Evolutionary conservation across 2,329 filamentous ascomycete species (phyloP).

Genomic region (Talaromyces albobiverticillius): DNA sequence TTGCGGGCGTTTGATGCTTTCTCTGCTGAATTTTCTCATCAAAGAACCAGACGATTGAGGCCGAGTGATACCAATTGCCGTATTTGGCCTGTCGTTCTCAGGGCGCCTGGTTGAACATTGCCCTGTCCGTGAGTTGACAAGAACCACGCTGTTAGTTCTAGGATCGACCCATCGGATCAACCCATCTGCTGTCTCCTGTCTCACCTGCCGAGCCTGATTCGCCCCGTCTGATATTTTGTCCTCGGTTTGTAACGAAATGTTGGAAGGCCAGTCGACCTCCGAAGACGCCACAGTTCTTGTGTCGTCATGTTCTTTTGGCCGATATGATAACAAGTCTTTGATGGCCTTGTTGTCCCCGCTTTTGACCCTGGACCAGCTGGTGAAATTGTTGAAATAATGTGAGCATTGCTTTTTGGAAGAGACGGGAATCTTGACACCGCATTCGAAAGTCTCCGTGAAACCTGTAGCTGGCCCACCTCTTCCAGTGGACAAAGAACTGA

Average conservation of each 20-base stretch:
- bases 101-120: conserved; percentile 25
- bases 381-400: conserved; percentile 25
- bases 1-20: conserved; percentile 17
- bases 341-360: conserved; percentile 24
- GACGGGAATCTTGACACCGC: conserved; percentile 29
- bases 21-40: conserved; percentile 6
- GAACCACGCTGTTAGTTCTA: conserved; percentile 41
- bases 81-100: conserved; percentile 15
- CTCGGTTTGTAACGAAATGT: neutral
- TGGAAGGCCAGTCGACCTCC: neutral
- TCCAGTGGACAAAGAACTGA: neutral
- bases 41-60: conserved; percentile 20
- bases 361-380: conserved; percentile 43
- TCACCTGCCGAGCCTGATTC: neutral
- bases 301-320: neutral
- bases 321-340: conserved; percentile 20
- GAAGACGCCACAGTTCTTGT: neutral
- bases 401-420: conserved; percentile 19
- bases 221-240: neutral
- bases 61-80: conserved; percentile 9
- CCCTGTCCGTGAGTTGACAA: conserved; percentile 34
- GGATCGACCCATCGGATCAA: conserved; percentile 60
- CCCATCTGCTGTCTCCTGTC: conserved; percentile 22
- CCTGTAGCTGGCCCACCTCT: neutral
- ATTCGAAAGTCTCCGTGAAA: conserved; percentile 2